Percentiles rank a stretch among this genome's conserved stretches.
phyloP scores from a whole-genome alignment of 2,329 filamentous ascomycete genomes.

The Fusarium torulosum region DNA sequence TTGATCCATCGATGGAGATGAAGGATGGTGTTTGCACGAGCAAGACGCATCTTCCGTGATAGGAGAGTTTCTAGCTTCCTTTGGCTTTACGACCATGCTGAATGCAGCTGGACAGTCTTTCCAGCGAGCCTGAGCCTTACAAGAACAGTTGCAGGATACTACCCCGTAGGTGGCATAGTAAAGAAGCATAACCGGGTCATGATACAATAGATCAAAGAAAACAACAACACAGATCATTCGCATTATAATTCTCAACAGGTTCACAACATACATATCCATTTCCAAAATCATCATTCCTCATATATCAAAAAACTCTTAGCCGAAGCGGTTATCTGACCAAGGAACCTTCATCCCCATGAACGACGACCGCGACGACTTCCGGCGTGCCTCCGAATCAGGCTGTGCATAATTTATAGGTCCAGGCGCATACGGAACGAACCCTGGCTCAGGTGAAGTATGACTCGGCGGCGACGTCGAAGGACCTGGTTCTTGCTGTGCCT shows the following conservation, averaged over 20 bases:
- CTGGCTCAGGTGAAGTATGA: conserved; percentile 2
- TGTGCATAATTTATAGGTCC: neutral
- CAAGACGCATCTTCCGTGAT: neutral
- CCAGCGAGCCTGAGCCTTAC: too few species aligned
- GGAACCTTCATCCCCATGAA: conserved; percentile 39
- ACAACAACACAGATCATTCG: too few species aligned
- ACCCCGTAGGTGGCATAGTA: too few species aligned
- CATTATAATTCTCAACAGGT: too few species aligned
- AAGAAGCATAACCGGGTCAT: too few species aligned
- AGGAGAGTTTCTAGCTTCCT: neutral
- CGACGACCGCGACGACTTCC: conserved; percentile 18
- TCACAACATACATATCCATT: too few species aligned
- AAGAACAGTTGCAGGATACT: too few species aligned
- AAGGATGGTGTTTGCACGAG: neutral
- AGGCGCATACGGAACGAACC: conserved; percentile 9
- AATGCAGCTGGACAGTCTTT: too few species aligned
- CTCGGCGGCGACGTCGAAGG: neutral
- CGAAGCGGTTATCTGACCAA: conserved; percentile 22
- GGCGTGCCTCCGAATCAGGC: neutral
- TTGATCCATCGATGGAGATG: neutral
- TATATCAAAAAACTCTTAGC: neutral
- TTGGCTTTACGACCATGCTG: neutral
- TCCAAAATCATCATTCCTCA: neutral
- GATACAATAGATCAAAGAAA: too few species aligned
- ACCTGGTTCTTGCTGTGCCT: neutral